Evolutionary conservation across 257 asterid species (phyloP), one percentile per base, ranked within the genome.

Genomic region (Orobanche coerulescens): DNA sequence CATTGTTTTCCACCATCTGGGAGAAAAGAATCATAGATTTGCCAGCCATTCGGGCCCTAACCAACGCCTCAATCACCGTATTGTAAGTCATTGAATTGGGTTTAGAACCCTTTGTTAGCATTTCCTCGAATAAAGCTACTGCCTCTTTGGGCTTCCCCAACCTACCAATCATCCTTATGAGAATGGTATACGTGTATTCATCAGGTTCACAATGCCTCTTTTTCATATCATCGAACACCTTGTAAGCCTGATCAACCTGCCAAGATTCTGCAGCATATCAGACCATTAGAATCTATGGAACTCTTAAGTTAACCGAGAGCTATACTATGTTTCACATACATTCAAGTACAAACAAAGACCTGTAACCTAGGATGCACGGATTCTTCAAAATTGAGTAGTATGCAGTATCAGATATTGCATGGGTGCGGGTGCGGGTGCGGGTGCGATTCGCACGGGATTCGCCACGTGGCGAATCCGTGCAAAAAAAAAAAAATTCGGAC

Each of bases 21-120:
- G 94, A 84, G 70, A 92, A 88, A 22, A 88, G 67, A 61, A 74
- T 62, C 82, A 88, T 66, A 37, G 77, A 53, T 73, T 84, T 79
- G 72, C 86, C 93, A 12, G 79, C 75, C 88, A 84, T 73, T 44
- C 76, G 83, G 64, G 82, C 62, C 75, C 77, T 84, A 2, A 78
- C 87, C 52, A 92, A 78, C n/a, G 84, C 84, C 83, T 92, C 86
- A 12, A 92, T 77, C 86, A 81, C 71, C 30, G 98, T 92, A 71
- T 88, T 92, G 60, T 82, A 92, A 61, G 91, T 73, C 80, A 92
- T 82, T n/a, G 86, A 73, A 78, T 80, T 88, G 31, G 84, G 95
- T 34, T 79, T 78, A 66, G 84, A 78, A 5, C 83, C 89, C 75
- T 81, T 88, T 5, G 81, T 69, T 37, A 88, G 75, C 98, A 92